These are phyloP conservation scores for Hypoxylon sp. DNA, from an alignment of 2,329 filamentous ascomycete genomes.

Conservation along the genomic window DNA sequence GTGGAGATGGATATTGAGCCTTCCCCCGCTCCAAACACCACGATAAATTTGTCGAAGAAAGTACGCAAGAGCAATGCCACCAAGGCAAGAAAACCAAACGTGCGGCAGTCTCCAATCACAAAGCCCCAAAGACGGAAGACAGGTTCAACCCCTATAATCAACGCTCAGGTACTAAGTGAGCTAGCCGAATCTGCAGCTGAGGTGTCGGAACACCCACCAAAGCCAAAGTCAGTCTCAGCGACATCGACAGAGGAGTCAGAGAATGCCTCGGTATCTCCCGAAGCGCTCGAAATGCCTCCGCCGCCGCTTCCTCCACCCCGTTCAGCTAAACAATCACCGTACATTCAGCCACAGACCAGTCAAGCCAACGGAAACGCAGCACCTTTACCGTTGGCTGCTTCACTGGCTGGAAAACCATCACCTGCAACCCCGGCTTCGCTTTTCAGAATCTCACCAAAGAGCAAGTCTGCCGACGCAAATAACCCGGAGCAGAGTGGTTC, in stretches of 20 bases:
- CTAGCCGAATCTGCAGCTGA: conserved; percentile 60
- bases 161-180: conserved; percentile 69
- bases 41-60: conserved; percentile 67
- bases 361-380: conserved; percentile 59
- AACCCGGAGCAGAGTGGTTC: conserved; percentile 61
- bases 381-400: conserved; percentile 46
- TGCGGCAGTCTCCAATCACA: conserved; percentile 80
- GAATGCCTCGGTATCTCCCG: conserved; percentile 75
- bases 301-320: conserved; percentile 76
- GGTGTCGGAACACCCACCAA: conserved; percentile 53
- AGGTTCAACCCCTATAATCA: conserved; percentile 68
- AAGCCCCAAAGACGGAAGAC: conserved; percentile 74
- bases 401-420: conserved; percentile 62
- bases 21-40: conserved; percentile 56
- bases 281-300: conserved; percentile 76
- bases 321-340: conserved; percentile 77
- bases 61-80: conserved; percentile 65
- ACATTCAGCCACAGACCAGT: conserved; percentile 69
- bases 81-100: conserved; percentile 68
- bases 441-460: conserved; percentile 78
- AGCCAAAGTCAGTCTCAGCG: conserved; percentile 56
- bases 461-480: conserved; percentile 62
- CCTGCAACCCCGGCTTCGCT: conserved; percentile 90
- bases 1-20: conserved; percentile 70
- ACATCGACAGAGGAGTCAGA: conserved; percentile 70